Evolutionary conservation across 441 rosid genomes (phyloP).

Genomic region (Gossypium schwendimanii): DNA sequence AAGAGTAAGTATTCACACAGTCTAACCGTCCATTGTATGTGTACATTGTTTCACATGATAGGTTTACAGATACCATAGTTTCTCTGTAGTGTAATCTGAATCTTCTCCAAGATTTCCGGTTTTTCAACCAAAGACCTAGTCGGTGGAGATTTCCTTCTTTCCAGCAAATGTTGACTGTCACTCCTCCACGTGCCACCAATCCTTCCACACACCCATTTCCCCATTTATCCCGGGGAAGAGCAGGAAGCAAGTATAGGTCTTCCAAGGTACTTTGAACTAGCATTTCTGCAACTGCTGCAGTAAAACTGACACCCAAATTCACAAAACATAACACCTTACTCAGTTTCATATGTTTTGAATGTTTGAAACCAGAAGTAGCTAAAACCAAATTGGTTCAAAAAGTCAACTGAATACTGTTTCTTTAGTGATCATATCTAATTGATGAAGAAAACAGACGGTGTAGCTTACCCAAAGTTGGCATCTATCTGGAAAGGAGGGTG

Average conservation of each 20-base stretch:
- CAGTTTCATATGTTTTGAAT: background rate
- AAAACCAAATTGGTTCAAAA: background rate
- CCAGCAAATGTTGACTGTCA: conserved; percentile 66
- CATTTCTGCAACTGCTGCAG: conserved; percentile 88
- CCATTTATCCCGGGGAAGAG: conserved; percentile 78
- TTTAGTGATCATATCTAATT: background rate
- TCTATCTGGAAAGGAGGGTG: conserved; percentile 97
- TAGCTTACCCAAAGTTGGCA: conserved; percentile 79
- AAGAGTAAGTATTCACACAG: conserved; percentile 27
- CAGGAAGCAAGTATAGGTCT: conserved; percentile 78
- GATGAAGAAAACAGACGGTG: background rate
- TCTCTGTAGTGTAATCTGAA: conserved; percentile 56
- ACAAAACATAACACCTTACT: background rate
- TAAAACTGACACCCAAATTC: conserved; percentile 38
- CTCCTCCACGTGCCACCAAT: conserved; percentile 65
- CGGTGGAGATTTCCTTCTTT: conserved; percentile 66
- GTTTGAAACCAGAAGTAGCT: background rate
- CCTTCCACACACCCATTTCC: conserved; percentile 63
- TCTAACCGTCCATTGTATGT: conserved; percentile 43
- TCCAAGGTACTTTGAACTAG: conserved; percentile 67
- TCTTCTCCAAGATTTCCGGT: conserved; percentile 23
- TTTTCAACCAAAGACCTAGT: conserved; percentile 37
- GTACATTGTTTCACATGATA: conserved; percentile 41
- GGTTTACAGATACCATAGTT: conserved; percentile 21
- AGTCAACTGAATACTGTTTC: background rate